phyloP scores from a whole-genome alignment of 2,329 filamentous ascomycete species.

The Colletotrichum cereale region DNA sequence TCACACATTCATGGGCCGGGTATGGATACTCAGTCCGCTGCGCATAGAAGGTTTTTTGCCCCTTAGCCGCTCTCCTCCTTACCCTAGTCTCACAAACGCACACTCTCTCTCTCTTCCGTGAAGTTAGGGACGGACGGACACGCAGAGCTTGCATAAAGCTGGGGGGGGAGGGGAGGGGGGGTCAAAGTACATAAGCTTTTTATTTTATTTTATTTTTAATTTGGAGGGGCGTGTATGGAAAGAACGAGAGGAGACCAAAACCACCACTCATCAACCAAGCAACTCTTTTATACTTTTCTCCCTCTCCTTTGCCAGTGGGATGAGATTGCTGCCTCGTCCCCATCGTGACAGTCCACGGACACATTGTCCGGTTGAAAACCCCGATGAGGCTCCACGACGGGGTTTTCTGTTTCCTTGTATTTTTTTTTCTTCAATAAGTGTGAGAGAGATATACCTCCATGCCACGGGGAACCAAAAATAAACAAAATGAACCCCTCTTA shows the following conservation, averaged over 20 bases:
- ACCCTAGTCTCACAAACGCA: too few species aligned
- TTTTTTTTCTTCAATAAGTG: too few species aligned
- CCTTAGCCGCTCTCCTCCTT: background rate
- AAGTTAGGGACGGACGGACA: slow-evolving; percentile 22
- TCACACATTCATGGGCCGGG: slow-evolving; percentile 5
- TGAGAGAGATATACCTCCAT: too few species aligned
- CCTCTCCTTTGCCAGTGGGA: background rate
- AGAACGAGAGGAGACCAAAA: background rate
- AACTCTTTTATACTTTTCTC: background rate
- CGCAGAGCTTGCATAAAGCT: slow-evolving; percentile 20
- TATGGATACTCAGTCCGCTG: background rate
- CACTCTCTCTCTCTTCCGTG: background rate
- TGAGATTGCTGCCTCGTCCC: background rate
- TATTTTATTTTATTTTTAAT: background rate
- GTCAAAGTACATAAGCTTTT: slow-evolving; percentile 3
- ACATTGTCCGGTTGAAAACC: too few species aligned
- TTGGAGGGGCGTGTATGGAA: background rate
- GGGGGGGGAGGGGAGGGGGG: background rate
- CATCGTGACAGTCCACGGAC: too few species aligned
- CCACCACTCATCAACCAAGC: background rate
- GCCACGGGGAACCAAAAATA: too few species aligned
- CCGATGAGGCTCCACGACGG: too few species aligned
- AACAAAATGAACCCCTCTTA: too few species aligned
- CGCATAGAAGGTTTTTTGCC: slow-evolving; percentile 7
- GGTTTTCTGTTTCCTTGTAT: too few species aligned